Evolutionary conservation across 2,329 filamentous ascomycete genomes (phyloP).

Genomic region (Paraconiothyrium brasiliense): DNA sequence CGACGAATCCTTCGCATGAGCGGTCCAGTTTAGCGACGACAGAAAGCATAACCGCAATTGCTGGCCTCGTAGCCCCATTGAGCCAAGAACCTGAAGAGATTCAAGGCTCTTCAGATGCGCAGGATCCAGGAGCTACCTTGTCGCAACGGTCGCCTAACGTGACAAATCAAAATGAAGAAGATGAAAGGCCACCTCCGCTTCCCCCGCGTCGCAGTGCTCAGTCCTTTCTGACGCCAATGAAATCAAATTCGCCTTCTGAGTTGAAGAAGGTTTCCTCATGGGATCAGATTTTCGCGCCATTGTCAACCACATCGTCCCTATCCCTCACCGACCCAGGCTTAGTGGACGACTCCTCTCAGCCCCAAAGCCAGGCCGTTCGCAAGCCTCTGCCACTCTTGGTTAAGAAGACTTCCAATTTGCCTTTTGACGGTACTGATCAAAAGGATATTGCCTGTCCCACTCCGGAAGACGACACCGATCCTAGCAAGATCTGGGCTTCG

Average conservation of each 20-base stretch:
- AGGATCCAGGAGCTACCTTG: not conserved
- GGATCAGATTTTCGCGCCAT: conserved; percentile 7
- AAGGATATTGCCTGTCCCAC: conserved; percentile 7
- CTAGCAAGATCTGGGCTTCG: conserved; percentile 34
- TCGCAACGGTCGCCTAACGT: not conserved
- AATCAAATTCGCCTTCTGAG: not conserved
- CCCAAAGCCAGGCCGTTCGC: not conserved
- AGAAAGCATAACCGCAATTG: not conserved
- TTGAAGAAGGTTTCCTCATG: conserved; percentile 13
- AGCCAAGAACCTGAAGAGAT: not conserved
- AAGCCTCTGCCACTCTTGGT: conserved; percentile 26
- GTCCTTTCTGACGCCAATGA: not conserved
- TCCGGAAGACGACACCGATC: conserved; percentile 26
- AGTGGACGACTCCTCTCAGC: not conserved
- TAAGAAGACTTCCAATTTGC: conserved; percentile 24
- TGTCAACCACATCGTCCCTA: conserved; percentile 30
- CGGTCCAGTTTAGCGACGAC: not conserved
- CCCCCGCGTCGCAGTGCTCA: conserved; percentile 15
- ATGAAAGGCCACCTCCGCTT: conserved; percentile 23
- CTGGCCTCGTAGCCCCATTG: not conserved
- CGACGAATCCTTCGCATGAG: not conserved
- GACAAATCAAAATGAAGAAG: not conserved
- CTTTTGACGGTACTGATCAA: not conserved
- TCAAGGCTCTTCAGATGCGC: not conserved
- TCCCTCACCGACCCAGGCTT: conserved; percentile 17